Conservation (phyloP, 2,329 filamentous ascomycete genomes). For the Neophaeococcomyces mojaviensis region DNA sequence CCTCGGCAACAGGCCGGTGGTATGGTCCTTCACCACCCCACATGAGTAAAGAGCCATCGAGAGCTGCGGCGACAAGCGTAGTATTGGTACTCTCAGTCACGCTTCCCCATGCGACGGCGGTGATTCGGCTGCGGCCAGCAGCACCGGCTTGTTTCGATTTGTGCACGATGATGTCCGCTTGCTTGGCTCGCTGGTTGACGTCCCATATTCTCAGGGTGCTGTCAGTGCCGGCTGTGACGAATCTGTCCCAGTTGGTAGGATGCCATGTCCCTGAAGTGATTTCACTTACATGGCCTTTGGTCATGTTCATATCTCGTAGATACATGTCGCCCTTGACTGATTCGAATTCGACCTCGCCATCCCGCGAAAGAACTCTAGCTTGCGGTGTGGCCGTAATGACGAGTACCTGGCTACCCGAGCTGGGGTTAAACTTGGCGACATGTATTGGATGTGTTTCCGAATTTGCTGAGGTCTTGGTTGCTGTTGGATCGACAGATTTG, state of each 20-base stretch:
- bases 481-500: slow-evolving; percentile 80
- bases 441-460: slow-evolving; percentile 84
- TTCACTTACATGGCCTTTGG: slow-evolving; percentile 91
- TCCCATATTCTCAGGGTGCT: slow-evolving; percentile 97
- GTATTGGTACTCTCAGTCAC: slow-evolving; percentile 69
- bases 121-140: slow-evolving; percentile 89
- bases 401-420: slow-evolving; percentile 71
- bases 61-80: slow-evolving; percentile 69
- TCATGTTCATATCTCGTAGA: slow-evolving; percentile 91
- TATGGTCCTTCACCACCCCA: slow-evolving; percentile 86
- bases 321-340: slow-evolving; percentile 99
- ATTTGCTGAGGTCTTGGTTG: slow-evolving; percentile 60
- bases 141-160: slow-evolving; percentile 85
- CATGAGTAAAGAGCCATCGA: slow-evolving; percentile 87
- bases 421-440: slow-evolving; percentile 76
- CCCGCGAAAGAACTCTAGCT: slow-evolving; percentile 78
- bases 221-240: slow-evolving; percentile 86
- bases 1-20: slow-evolving; percentile 70
- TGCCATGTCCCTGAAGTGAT: slow-evolving; percentile 87
- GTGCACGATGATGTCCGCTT: slow-evolving; percentile 91
- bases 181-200: slow-evolving; percentile 77
- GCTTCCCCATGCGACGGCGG: slow-evolving; percentile 77
- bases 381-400: slow-evolving; percentile 85
- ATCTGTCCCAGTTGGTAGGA: slow-evolving; percentile 73
- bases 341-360: slow-evolving; percentile 77